Base-by-base conservation (phyloP, 768 basidiomycete species). In the Agrocybe pediades region DNA sequence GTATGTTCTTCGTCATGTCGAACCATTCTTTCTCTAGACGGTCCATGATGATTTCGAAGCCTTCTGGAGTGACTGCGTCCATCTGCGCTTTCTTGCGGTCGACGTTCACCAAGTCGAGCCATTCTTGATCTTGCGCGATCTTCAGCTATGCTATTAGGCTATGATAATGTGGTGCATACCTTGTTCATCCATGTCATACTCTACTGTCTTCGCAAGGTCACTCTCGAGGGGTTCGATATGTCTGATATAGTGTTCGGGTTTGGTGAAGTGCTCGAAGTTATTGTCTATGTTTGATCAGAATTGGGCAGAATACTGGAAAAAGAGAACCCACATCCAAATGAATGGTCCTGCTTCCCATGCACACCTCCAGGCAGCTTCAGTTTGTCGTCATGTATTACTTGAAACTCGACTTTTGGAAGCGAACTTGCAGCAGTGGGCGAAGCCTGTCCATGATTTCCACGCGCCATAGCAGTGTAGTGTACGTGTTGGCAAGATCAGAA, bases 141-240 rank as follows among this genome's bases (percentile, higher is more conserved):
- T 8, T 25, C 48, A 46, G 25, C 30, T 33, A 46, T n/a, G 27
- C 21, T 16, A 9, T n/a, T n/a, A 19, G 9, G 19, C 17, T 17
- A 43, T 19, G 11, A 43, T 24, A 5, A 27, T 41, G n/a, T 7
- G 15, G 24, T 26, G 8, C 76, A 17, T 30, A 89, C 94, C 95
- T 84, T 98, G 95, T 66, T 98, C 97, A 65, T 98, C 97, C 95
- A 99, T 98, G 66, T 98, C 97, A 76, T 99, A 99, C 69, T 98
- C 97, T 20, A 99, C 96, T 61, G 96, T 94, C 33, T 84, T 83
- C 6, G 89, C 88, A 16, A 98, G 82, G 59, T 99, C 97, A 43
- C 84, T 85, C 67, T 99, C 96, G 59, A 97, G 75, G 0, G 96
- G 96, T 63, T 97, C 95, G 92, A 96, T 92, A 67, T 96, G 85